Evolutionary conservation across 306 rosid species (phyloP).

Genomic region (barrel medic (Medicago truncatula)): DNA sequence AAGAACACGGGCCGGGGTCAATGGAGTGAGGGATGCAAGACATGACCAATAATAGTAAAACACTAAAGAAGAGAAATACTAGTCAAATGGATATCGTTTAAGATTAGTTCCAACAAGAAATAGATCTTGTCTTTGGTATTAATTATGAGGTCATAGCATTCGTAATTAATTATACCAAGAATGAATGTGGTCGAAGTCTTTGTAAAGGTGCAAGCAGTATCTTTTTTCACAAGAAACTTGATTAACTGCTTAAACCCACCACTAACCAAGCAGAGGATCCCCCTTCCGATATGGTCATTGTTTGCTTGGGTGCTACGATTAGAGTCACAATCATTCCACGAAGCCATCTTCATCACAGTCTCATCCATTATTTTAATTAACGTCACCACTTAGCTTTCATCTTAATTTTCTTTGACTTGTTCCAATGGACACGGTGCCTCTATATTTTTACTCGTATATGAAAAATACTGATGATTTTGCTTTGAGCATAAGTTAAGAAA

Average conservation of each 20-base stretch:
- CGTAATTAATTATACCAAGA: slow-evolving; percentile 13
- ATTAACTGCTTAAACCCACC: background rate
- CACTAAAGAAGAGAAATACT: slow-evolving; percentile 15
- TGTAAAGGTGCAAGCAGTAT: background rate
- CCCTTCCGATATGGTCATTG: background rate
- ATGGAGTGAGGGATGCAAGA: too few species aligned
- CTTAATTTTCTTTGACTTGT: background rate
- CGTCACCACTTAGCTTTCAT: slow-evolving; percentile 1
- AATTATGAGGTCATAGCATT: slow-evolving; percentile 26
- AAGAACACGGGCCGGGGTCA: too few species aligned
- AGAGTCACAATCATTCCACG: background rate
- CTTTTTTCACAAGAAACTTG: background rate
- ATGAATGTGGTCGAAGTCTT: background rate
- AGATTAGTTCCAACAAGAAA: background rate
- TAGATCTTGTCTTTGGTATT: background rate
- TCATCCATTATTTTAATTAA: slow-evolving; percentile 8
- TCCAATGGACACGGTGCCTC: background rate
- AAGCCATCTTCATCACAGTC: background rate
- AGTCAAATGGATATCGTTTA: slow-evolving; percentile 30
- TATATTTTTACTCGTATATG: too few species aligned
- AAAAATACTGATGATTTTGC: too few species aligned
- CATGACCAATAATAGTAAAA: too few species aligned
- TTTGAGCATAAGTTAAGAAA: too few species aligned
- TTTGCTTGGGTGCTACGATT: slow-evolving; percentile 5
- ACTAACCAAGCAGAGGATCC: background rate